Percentiles rank a stretch among this genome's conserved stretches.
These are phyloP conservation scores for Yamadazyma siamensis DNA, from an alignment of 1,139 yeast genomes.

Conservation along the genomic window DNA sequence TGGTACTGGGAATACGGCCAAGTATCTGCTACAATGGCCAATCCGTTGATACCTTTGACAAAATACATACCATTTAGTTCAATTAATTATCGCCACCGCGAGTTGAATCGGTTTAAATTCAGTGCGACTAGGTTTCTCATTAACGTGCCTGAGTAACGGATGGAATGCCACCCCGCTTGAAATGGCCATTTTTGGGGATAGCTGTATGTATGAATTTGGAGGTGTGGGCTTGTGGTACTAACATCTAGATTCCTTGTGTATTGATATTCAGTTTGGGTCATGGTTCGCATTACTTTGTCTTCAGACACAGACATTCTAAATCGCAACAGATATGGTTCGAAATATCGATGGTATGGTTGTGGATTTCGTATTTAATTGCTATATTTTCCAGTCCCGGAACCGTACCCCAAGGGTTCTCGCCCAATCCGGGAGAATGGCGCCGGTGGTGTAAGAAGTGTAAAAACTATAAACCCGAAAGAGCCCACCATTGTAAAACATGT, in stretches of 20 bases:
- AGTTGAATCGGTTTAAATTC: no score
- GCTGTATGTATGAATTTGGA: conserved; percentile 33
- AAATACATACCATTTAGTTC: not conserved
- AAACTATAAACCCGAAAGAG: conserved; percentile 90
- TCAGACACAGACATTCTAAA: conserved; percentile 39
- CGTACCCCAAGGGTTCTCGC: conserved; percentile 38
- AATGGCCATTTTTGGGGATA: conserved; percentile 53
- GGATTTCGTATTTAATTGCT: conserved; percentile 66
- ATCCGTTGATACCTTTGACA: not conserved
- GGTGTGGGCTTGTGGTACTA: conserved; percentile 12
- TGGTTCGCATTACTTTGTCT: conserved; percentile 59
- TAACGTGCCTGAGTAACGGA: not conserved
- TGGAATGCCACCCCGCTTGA: conserved; percentile 37
- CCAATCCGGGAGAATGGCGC: conserved; percentile 29
- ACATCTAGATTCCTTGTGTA: conserved; percentile 57
- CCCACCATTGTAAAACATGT: conserved; percentile 84
- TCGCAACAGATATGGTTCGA: conserved; percentile 48
- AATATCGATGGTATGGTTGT: conserved; percentile 50
- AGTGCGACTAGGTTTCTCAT: not conserved
- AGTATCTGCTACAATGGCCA: no score
- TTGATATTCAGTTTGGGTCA: conserved; percentile 63
- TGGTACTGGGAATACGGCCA: not conserved
- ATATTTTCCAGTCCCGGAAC: conserved; percentile 61
- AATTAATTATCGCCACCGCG: conserved; percentile 12
- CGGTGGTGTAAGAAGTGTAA: conserved; percentile 60